phyloP scores from a whole-genome alignment of 352 stramenopile species.

The Phytopythium mirpurense region DNA sequence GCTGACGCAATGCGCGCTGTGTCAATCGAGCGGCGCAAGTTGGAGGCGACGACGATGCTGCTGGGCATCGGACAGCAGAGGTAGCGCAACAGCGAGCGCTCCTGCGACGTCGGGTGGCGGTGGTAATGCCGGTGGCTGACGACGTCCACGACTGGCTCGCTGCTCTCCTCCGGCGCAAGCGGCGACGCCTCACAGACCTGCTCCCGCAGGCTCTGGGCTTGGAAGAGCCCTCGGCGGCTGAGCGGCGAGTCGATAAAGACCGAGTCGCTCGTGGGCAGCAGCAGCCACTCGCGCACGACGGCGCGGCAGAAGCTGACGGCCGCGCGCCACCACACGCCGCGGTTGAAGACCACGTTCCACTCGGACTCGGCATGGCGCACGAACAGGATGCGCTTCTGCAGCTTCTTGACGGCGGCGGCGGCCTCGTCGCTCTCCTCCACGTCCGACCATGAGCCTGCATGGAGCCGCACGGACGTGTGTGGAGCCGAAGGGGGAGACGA shows the following conservation, averaged over 20 bases:
- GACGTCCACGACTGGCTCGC: not conserved
- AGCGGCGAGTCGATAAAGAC: constrained; percentile 85
- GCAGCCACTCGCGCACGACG: constrained; percentile 56
- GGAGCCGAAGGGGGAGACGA: not conserved
- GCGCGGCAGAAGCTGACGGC: constrained; percentile 44
- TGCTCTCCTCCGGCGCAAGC: not conserved
- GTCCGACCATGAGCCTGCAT: constrained; percentile 2
- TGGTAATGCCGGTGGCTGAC: constrained; percentile 12
- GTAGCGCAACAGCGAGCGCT: constrained; percentile 35
- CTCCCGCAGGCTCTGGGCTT: constrained; percentile 49
- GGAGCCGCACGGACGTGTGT: constrained; percentile 4
- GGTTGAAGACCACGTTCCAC: constrained; percentile 89
- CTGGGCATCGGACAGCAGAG: constrained; percentile 35
- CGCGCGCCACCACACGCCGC: constrained; percentile 42
- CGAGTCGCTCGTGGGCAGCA: constrained; percentile 63
- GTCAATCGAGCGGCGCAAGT: constrained; percentile 71
- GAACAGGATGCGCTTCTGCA: constrained; percentile 70
- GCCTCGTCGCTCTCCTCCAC: not conserved
- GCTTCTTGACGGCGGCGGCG: constrained; percentile 7
- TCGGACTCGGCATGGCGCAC: constrained; percentile 85
- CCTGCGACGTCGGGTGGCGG: constrained; percentile 12
- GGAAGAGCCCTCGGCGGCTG: constrained; percentile 46
- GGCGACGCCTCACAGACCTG: constrained; percentile 27
- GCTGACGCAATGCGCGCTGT: constrained; percentile 75
- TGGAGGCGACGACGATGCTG: constrained; percentile 69